phyloP scores from a whole-genome alignment of 352 stramenopile species.

The Peronosclerospora sorghi region DNA sequence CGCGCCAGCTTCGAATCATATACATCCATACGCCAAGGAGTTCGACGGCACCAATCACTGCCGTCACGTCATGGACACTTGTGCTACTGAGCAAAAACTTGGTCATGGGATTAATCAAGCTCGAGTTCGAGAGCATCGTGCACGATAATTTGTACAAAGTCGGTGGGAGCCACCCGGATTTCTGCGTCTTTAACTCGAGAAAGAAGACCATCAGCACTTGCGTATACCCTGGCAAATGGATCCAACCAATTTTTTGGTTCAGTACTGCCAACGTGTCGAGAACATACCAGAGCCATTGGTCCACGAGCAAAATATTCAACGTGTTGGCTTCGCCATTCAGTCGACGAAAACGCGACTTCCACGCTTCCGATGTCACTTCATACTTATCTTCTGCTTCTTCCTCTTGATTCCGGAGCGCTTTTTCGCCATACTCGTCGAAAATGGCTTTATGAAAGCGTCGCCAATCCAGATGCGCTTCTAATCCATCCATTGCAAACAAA shows the following conservation, averaged over 20 bases:
- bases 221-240: constrained; percentile 74
- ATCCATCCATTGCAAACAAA: constrained; percentile 81
- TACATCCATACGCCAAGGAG: constrained; percentile 87
- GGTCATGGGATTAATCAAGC: constrained; percentile 85
- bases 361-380: constrained; percentile 73
- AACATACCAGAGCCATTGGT: constrained; percentile 86
- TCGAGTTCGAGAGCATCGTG: constrained; percentile 82
- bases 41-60: constrained; percentile 78
- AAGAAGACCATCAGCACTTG: constrained; percentile 86
- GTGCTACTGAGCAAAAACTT: constrained; percentile 83
- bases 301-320: constrained; percentile 78
- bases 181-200: constrained; percentile 82
- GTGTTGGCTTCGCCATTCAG: constrained; percentile 78
- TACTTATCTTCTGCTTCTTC: constrained; percentile 86
- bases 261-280: constrained; percentile 81
- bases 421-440: constrained; percentile 80
- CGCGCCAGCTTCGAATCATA: constrained; percentile 86
- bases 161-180: constrained; percentile 75
- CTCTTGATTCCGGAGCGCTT: constrained; percentile 76
- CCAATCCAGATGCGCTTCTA: constrained; percentile 83
- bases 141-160: constrained; percentile 85
- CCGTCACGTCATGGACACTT: constrained; percentile 80
- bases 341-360: constrained; percentile 72
- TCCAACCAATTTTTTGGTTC: constrained; percentile 84
- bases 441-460: constrained; percentile 84